Evolutionary conservation across 495 filamentous ascomycete genomes (phyloP).

Genomic region (Cairneyella variabilis): DNA sequence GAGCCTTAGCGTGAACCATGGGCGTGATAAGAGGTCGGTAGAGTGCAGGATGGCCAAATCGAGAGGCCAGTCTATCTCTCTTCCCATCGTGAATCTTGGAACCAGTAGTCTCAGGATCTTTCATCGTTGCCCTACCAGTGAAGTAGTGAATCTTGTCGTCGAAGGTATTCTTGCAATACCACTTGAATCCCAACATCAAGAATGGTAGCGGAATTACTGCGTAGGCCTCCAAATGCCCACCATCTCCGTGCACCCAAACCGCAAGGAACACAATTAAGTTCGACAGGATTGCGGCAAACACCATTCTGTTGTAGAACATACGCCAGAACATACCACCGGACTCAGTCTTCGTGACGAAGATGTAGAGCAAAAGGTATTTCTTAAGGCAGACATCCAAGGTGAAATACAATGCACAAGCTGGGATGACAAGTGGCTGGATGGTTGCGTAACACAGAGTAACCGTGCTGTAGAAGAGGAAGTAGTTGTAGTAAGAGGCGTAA

Average conservation of each 20-base stretch:
- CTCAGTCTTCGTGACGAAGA: constrained; percentile 95
- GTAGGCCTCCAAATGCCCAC: constrained; percentile 53
- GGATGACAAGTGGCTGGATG: constrained; percentile 86
- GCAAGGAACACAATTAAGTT: constrained; percentile 76
- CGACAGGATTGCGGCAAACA: constrained; percentile 77
- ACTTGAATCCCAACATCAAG: constrained; percentile 79
- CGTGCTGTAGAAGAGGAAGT: constrained; percentile 90
- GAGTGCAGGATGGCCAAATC: constrained; percentile 89
- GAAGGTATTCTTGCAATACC: constrained; percentile 72
- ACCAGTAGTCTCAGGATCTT: constrained; percentile 50
- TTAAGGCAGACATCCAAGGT: constrained; percentile 81
- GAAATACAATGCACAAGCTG: constrained; percentile 88
- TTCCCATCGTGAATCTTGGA: constrained; percentile 27
- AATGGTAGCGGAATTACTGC: constrained; percentile 74
- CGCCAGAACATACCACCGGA: constrained; percentile 95
- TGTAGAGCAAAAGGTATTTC: constrained; percentile 92
- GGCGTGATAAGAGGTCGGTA: constrained; percentile 86
- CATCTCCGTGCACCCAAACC: constrained; percentile 54
- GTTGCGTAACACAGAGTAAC: constrained; percentile 83
- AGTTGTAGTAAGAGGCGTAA: constrained; percentile 95
- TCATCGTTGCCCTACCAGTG: constrained; percentile 48
- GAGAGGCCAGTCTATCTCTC: constrained; percentile 68
- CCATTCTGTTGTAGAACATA: constrained; percentile 81
- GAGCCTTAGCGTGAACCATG: constrained; percentile 91
- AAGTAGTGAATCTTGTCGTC: constrained; percentile 76